Percentiles rank a stretch among this genome's conserved stretches.
phyloP scores from a whole-genome alignment of 257 asterid genomes.

The Hygrophila difformis region DNA sequence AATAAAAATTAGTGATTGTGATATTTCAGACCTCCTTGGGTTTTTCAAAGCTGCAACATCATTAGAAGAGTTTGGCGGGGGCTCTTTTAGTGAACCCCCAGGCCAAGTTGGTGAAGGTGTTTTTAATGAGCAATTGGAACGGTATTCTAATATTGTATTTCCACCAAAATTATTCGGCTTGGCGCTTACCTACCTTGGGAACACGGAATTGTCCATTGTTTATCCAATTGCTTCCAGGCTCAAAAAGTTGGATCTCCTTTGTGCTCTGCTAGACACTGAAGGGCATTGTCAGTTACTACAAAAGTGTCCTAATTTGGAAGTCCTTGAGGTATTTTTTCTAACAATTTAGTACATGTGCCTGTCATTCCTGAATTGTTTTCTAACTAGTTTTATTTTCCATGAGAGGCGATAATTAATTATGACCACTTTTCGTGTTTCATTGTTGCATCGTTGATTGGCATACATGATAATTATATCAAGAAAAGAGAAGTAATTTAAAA shows the following conservation, averaged over 20 bases:
- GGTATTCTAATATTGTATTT: constrained; percentile 32
- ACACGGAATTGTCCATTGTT: constrained; percentile 50
- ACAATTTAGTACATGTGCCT: too few species aligned
- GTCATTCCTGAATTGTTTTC: too few species aligned
- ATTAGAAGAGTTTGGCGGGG: constrained; percentile 81
- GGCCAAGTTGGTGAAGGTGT: constrained; percentile 45
- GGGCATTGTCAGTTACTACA: constrained; percentile 58
- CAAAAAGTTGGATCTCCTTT: constrained; percentile 71
- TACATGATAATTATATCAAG: too few species aligned
- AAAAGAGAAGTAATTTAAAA: too few species aligned
- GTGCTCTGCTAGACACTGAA: constrained; percentile 80
- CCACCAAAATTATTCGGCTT: constrained; percentile 44
- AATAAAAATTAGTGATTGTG: constrained; percentile 63
- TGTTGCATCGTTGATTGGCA: too few species aligned
- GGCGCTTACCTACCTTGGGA: constrained; percentile 63
- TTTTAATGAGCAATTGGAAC: constrained; percentile 35
- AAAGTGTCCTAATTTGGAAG: constrained; percentile 71
- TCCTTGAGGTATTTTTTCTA: constrained; percentile 51
- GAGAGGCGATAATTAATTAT: too few species aligned
- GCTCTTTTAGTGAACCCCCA: constrained; percentile 42
- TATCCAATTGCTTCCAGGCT: constrained; percentile 56
- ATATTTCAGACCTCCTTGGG: constrained; percentile 38
- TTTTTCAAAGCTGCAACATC: constrained; percentile 49
- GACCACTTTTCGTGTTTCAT: too few species aligned
- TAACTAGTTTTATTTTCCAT: too few species aligned